These are phyloP conservation scores for Rhodosporidiobolus sp. DNA, from an alignment of 768 basidiomycete species.

Conservation along the genomic window DNA sequence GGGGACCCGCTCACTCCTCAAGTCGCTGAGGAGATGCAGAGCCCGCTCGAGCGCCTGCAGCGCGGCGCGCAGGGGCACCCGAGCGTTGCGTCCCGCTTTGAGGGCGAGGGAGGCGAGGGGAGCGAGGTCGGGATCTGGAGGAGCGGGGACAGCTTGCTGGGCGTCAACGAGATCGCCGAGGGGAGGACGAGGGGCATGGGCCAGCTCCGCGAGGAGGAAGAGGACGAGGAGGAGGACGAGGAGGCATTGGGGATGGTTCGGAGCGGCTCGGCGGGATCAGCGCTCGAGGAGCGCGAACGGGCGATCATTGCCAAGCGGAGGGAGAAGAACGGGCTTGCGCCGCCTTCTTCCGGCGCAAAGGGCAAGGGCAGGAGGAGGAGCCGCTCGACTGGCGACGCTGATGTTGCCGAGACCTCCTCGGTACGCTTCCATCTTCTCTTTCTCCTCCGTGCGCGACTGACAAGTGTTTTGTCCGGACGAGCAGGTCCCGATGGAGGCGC, in stretches of 20 bases:
- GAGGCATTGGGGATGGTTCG: not conserved
- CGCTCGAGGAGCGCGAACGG: not conserved
- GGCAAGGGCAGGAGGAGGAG: constrained; percentile 65
- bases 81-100: not conserved
- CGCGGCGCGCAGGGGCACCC: constrained; percentile 2
- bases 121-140: constrained; percentile 10
- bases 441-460: not conserved
- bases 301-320: constrained; percentile 12
- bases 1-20: constrained; percentile 27
- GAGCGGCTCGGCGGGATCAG: constrained; percentile 52
- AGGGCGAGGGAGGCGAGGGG: not conserved
- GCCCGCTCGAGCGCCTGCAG: constrained; percentile 32
- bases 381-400: constrained; percentile 73
- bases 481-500: constrained; percentile 21
- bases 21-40: constrained; percentile 34
- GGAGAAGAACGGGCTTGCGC: not conserved
- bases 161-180: constrained; percentile 17
- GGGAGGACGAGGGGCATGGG: not conserved
- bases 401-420: constrained; percentile 47
- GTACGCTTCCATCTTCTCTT: not conserved
- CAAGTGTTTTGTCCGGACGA: too few relatives aligned
- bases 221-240: constrained; percentile 50
- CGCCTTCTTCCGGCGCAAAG: not conserved
- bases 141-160: constrained; percentile 27
- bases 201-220: not conserved